phyloP scores from a whole-genome alignment of 78 protist species.

The Capsaspora owczarzaki region DNA sequence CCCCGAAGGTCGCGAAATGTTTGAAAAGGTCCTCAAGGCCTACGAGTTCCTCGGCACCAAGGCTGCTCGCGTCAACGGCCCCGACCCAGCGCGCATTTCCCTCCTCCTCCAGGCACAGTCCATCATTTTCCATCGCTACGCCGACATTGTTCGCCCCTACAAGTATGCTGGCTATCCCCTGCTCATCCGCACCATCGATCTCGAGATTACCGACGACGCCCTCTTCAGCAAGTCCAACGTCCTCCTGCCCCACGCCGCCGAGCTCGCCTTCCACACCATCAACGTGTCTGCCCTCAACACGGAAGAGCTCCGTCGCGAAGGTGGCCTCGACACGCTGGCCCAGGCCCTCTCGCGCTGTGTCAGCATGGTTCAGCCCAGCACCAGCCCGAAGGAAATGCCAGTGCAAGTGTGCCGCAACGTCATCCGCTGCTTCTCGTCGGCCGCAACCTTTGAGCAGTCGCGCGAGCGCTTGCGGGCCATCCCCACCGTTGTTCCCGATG shows the following conservation, averaged over 20 bases:
- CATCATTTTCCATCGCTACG: slow-evolving; percentile 55
- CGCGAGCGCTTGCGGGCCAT: background rate
- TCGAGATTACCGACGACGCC: slow-evolving; percentile 18
- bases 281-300: slow-evolving; percentile 64
- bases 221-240: slow-evolving; percentile 25
- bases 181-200: slow-evolving; percentile 39
- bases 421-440: slow-evolving; percentile 16
- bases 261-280: slow-evolving; percentile 58
- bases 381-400: background rate
- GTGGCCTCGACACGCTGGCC: slow-evolving; percentile 47
- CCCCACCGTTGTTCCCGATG: background rate
- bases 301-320: slow-evolving; percentile 59
- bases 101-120: slow-evolving; percentile 58
- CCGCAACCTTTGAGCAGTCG: slow-evolving; percentile 31
- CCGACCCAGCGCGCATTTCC: slow-evolving; percentile 29
- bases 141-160: slow-evolving; percentile 53
- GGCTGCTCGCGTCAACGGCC: slow-evolving; percentile 6
- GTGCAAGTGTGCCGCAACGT: background rate
- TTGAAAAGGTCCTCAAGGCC: slow-evolving; percentile 36
- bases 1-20: slow-evolving; percentile 65
- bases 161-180: slow-evolving; percentile 74
- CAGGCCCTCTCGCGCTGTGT: slow-evolving; percentile 23
- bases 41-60: slow-evolving; percentile 18
- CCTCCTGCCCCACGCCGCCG: slow-evolving; percentile 53
- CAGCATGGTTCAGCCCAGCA: background rate